Base-by-base conservation (phyloP, 2,329 filamentous ascomycete genomes). In the Cordyceps javanica region DNA sequence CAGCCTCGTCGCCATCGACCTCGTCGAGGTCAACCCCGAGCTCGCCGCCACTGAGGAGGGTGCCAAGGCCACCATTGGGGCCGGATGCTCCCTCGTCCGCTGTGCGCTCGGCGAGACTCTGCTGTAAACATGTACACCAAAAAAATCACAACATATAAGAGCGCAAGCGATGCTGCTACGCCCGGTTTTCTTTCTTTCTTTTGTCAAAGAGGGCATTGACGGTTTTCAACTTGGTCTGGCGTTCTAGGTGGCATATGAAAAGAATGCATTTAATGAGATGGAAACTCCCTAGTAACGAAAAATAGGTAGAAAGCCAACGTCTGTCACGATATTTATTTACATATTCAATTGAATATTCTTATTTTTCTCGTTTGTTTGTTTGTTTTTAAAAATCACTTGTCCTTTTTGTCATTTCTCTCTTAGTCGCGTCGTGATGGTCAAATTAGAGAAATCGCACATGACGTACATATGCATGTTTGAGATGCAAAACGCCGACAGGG, bases 31-130 rank as follows among this genome's bases (percentile, higher is more conserved):
- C 62, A 92, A 91, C 75, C 89, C 89, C 21, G 83, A 80, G 64
- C 74, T 91, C 58, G 87, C 87, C 46, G 74, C 81, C 2, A 80
- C 78, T 62, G 74, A 79, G 59, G 78, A 81, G 60, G 91, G 89
- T 6, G 91, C 90, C 1, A 81, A 82, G 58, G 91, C 97, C 75
- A 99, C 94, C 0, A 88, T 97, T 59, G 77, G 93, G 54, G 91
- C 93, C 2, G 94, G 93, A 6, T 94, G 91, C 72, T 96, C 90
- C 42, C 80, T 99, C 64, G 91, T 97, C 52, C 81, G 94, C 59
- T 97, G 93, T 70, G 93, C 91, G 5, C 77, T 97, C 62, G 94
- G 94, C 21, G 94, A 99, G 77, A 95, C 90, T 51, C 75, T 97
- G 66, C 76, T 97, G 69, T 97, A 67, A 60, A 36, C n/a, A 34